Evolutionary conservation across 805 yeast genomes (phyloP).

Genomic region (Candida easanensis): DNA sequence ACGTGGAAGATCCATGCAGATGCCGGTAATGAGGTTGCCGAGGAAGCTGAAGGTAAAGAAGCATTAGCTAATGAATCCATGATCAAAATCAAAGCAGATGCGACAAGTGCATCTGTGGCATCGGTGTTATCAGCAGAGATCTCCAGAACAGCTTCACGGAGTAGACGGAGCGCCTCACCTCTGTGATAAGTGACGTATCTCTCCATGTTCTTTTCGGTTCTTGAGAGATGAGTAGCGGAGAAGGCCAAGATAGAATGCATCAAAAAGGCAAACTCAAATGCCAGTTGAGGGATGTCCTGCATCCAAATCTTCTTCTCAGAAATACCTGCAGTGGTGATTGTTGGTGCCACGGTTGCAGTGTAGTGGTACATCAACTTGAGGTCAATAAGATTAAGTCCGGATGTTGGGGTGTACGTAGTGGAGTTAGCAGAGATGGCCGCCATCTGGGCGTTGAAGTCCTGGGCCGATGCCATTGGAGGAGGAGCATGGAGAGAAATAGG

Average conservation of each 20-base stretch:
- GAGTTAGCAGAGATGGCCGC: slow-evolving; percentile 11
- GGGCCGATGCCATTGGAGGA: slow-evolving; percentile 15
- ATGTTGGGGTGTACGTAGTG: slow-evolving; percentile 42
- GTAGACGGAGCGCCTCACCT: slow-evolving; percentile 76
- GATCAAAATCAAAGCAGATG: slow-evolving; percentile 82
- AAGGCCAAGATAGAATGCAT: slow-evolving; percentile 92
- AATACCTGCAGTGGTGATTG: slow-evolving; percentile 89
- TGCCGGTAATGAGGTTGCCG: slow-evolving; percentile 66
- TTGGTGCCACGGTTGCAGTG: slow-evolving; percentile 76
- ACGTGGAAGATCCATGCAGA: slow-evolving; percentile 97
- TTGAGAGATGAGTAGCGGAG: slow-evolving; percentile 85
- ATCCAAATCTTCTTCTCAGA: slow-evolving; percentile 86
- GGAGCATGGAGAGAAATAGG: slow-evolving; percentile 21
- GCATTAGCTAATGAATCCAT: slow-evolving; percentile 96
- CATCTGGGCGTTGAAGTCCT: slow-evolving; percentile 10
- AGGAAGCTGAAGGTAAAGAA: slow-evolving; percentile 40
- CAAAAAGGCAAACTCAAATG: slow-evolving; percentile 82
- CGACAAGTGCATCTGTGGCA: slow-evolving; percentile 93
- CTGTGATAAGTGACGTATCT: slow-evolving; percentile 83
- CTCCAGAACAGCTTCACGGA: slow-evolving; percentile 82
- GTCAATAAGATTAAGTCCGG: slow-evolving; percentile 45
- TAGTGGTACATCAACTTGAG: slow-evolving; percentile 84
- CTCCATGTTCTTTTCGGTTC: slow-evolving; percentile 73
- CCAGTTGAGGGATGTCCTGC: slow-evolving; percentile 81
- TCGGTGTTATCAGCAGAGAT: slow-evolving; percentile 86